Conservation (phyloP, 1,284 basidiomycete species). For the Erythrobasidium hasegawianum region DNA sequence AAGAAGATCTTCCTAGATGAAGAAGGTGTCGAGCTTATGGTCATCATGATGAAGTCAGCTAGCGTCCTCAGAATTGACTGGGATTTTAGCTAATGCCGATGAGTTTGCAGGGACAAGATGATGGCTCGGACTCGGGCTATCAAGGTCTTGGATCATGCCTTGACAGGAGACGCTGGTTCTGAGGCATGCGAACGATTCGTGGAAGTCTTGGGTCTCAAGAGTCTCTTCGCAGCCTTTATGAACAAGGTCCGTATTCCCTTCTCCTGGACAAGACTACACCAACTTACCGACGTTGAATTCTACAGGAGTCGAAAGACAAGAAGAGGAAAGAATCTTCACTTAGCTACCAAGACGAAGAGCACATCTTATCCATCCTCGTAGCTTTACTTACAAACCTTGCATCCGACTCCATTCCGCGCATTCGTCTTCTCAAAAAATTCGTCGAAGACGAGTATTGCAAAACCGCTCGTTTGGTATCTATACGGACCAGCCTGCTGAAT, state of each 20-base stretch:
- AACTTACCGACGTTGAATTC: too few species aligned
- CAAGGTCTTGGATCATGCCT: constrained; percentile 85
- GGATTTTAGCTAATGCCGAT: constrained; percentile 34
- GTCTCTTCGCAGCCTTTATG: constrained; percentile 86
- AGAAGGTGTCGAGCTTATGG: constrained; percentile 95
- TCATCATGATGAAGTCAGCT: constrained; percentile 85
- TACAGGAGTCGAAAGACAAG: constrained; percentile 49
- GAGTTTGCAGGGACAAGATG: constrained; percentile 65
- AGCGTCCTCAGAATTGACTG: too few species aligned
- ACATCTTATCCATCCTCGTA: constrained; percentile 80
- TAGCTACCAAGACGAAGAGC: constrained; percentile 74
- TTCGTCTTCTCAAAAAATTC: constrained; percentile 86
- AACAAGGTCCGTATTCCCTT: constrained; percentile 72
- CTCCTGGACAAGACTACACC: too few species aligned
- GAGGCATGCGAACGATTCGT: constrained; percentile 80
- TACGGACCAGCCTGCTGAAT: constrained; percentile 64
- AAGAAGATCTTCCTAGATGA: constrained; percentile 79
- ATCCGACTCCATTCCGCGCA: constrained; percentile 74
- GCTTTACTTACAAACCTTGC: constrained; percentile 84
- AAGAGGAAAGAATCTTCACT: constrained; percentile 49
- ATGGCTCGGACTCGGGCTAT: constrained; percentile 74
- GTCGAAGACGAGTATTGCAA: constrained; percentile 89
- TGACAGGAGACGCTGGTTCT: constrained; percentile 71
- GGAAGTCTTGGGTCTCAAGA: constrained; percentile 79
- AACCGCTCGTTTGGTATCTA: constrained; percentile 83